Conservation (phyloP, 1,139 yeast species). For the Blastobotrys persicus region DNA sequence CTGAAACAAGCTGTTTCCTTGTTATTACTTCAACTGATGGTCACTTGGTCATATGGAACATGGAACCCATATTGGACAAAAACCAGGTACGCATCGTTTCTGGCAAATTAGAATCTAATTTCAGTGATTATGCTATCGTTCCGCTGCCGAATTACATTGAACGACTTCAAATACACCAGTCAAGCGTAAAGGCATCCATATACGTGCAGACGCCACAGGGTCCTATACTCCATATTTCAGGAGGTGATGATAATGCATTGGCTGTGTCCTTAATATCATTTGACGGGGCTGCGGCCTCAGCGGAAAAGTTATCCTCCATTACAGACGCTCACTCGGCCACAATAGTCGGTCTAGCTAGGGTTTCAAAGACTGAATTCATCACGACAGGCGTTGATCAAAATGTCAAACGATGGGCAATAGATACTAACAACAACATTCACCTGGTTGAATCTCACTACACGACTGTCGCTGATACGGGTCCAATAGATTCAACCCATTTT, state of each 20-base stretch:
- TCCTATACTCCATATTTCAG: conserved; percentile 53
- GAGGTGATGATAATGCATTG: conserved; percentile 91
- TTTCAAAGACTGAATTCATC: conserved; percentile 34
- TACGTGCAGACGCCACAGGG: conserved; percentile 9
- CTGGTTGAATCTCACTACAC: conserved; percentile 55
- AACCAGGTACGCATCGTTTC: background rate
- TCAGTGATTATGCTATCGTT: background rate
- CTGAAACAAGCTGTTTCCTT: conserved; percentile 39
- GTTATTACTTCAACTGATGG: conserved; percentile 84
- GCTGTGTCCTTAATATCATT: conserved; percentile 44
- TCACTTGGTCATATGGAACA: conserved; percentile 58
- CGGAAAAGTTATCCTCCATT: conserved; percentile 34
- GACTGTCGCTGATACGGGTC: conserved; percentile 89
- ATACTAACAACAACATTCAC: conserved; percentile 33
- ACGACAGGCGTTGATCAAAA: conserved; percentile 79
- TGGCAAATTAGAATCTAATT: background rate
- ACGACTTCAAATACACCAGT: conserved; percentile 68
- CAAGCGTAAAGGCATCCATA: conserved; percentile 64
- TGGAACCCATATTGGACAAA: conserved; percentile 36
- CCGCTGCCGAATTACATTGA: conserved; percentile 25
- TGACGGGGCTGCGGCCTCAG: conserved; percentile 28
- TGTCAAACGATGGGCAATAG: conserved; percentile 59
- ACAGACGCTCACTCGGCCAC: conserved; percentile 81
- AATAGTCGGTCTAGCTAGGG: conserved; percentile 58
- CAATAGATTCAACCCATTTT: conserved; percentile 37